Percentiles rank a stretch among this genome's conserved stretches.
Evolutionary conservation across 257 asterid species (phyloP).

Genomic region (Mitragyna speciosa): DNA sequence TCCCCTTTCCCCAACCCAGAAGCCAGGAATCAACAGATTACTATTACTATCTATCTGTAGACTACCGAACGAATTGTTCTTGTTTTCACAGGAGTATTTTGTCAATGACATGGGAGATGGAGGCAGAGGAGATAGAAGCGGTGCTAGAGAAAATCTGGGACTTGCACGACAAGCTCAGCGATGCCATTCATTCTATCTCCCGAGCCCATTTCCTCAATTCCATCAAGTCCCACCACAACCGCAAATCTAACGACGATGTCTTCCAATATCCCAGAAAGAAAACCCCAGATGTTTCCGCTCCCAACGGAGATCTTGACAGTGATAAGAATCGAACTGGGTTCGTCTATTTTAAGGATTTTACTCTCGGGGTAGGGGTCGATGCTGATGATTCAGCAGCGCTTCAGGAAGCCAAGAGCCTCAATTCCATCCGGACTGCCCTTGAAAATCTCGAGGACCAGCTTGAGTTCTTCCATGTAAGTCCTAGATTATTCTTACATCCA

Average conservation of each 20-base stretch:
- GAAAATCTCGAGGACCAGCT: constrained; percentile 96
- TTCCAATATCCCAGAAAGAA: constrained; percentile 11
- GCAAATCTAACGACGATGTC: constrained; percentile 13
- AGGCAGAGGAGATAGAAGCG: constrained; percentile 73
- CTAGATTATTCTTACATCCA: neutral
- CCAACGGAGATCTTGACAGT: neutral
- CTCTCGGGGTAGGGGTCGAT: constrained; percentile 37
- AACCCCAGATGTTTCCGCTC: neutral
- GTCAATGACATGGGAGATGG: constrained; percentile 89
- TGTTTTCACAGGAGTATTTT: neutral
- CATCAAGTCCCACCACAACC: constrained; percentile 46
- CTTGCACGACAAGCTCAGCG: constrained; percentile 95
- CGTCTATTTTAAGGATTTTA: constrained; percentile 72
- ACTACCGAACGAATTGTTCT: too few relatives aligned
- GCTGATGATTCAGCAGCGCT: constrained; percentile 60
- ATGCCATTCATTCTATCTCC: constrained; percentile 86
- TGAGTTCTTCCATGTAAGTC: constrained; percentile 74
- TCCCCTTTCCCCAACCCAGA: neutral
- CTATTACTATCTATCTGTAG: too few relatives aligned
- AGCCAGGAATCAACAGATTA: constrained; percentile 3
- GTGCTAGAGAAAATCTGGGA: constrained; percentile 91
- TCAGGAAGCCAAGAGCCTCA: constrained; percentile 89
- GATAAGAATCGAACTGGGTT: constrained; percentile 41
- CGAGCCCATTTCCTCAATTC: constrained; percentile 80
- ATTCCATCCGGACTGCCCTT: constrained; percentile 83